A percentile compares a stretch with the other conserved stretches of the same genome.
These are phyloP conservation scores for Cercospora sp. DNA, from an alignment of 2,329 filamentous ascomycete genomes.

Conservation along the genomic window DNA sequence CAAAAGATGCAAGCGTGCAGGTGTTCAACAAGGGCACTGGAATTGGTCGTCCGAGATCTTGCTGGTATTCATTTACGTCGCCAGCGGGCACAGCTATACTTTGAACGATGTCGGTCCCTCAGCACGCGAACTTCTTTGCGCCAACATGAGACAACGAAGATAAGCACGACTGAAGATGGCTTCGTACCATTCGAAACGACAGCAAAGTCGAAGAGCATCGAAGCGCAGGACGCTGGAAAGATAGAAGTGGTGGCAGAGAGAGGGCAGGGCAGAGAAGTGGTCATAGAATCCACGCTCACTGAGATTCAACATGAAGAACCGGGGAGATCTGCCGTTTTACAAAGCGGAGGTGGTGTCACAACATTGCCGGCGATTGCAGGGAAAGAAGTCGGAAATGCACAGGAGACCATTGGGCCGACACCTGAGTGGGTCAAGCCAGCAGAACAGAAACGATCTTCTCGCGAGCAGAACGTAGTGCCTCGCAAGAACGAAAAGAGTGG, in stretches of 20 bases:
- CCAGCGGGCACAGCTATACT: conserved; percentile 22
- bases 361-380: not conserved
- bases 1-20: conserved; percentile 24
- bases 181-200: conserved; percentile 21
- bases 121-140: conserved; percentile 19
- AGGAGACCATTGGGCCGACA: not conserved
- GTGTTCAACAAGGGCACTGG: conserved; percentile 30
- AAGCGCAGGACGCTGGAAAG: not conserved
- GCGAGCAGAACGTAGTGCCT: not conserved
- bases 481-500: not conserved
- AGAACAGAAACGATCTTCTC: conserved; percentile 3
- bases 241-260: not conserved
- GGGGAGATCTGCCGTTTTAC: conserved; percentile 6
- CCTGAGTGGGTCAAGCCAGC: conserved; percentile 10
- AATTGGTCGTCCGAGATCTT: conserved; percentile 28
- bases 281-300: not conserved
- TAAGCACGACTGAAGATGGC: conserved; percentile 13
- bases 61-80: conserved; percentile 27
- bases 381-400: not conserved
- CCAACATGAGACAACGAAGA: conserved; percentile 7
- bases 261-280: not conserved
- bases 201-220: not conserved
- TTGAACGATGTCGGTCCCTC: conserved; percentile 16
- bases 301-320: not conserved
- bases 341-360: not conserved